Conservation (phyloP, 2,329 filamentous ascomycete genomes). For the Colletotrichum lini region DNA sequence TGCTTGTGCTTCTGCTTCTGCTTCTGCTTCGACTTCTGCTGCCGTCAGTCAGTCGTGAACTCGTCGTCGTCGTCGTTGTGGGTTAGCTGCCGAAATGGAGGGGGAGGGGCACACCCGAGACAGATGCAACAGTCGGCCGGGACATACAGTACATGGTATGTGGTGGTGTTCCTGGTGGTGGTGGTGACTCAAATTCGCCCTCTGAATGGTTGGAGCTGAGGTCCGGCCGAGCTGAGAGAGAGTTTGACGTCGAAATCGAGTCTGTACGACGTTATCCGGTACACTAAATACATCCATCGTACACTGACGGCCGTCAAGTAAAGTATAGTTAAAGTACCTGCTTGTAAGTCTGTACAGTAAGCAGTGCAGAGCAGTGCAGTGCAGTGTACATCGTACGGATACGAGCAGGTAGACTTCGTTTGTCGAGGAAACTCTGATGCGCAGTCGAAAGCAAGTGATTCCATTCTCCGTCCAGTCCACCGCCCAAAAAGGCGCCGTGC, state of each 20-base stretch:
- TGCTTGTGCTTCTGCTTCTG: too few relatives aligned
- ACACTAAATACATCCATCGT: too few relatives aligned
- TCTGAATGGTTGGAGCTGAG: neutral
- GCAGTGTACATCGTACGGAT: too few relatives aligned
- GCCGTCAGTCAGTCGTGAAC: conserved; percentile 16
- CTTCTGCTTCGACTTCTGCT: neutral
- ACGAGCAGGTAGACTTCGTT: too few relatives aligned
- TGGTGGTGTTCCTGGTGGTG: neutral
- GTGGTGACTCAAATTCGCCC: neutral
- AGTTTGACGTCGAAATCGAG: conserved; percentile 17
- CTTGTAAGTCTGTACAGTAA: too few relatives aligned
- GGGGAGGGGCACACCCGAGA: conserved; percentile 28
- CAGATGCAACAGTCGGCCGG: conserved; percentile 3
- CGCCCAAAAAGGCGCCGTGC: neutral
- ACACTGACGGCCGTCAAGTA: too few relatives aligned
- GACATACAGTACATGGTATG: neutral
- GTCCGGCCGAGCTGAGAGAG: neutral
- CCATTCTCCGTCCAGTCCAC: too few relatives aligned
- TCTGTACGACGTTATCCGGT: too few relatives aligned
- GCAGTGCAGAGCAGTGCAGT: too few relatives aligned
- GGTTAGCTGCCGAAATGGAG: conserved; percentile 34
- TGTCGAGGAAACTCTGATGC: neutral
- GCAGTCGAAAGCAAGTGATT: too few relatives aligned
- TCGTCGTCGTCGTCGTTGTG: too few relatives aligned
- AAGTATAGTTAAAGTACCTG: too few relatives aligned